Percentiles rank a stretch among this genome's conserved stretches.
Conservation (phyloP, 2,329 filamentous ascomycete genomes). For the Tolypocladium ovalisporum region DNA sequence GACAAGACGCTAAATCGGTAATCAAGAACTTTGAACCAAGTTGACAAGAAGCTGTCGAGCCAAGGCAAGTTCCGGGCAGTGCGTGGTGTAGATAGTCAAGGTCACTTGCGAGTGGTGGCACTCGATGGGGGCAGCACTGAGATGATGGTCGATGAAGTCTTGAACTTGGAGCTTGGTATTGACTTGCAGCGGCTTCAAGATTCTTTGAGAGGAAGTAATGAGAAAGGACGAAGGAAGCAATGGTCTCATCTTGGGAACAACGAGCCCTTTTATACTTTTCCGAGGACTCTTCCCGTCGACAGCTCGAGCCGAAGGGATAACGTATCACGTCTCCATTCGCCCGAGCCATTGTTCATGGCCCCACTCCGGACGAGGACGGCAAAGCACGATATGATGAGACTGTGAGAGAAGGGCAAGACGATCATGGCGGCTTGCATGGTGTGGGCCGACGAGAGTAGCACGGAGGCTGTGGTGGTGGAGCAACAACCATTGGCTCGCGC, state of each 20-base stretch:
- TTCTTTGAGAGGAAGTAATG: constrained; percentile 17
- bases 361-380: constrained; percentile 24
- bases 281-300: constrained; percentile 21
- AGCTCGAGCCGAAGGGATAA: constrained; percentile 28
- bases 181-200: not conserved
- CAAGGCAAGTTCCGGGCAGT: not conserved
- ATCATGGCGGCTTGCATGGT: constrained; percentile 22
- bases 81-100: not conserved
- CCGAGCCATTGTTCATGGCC: constrained; percentile 21
- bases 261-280: constrained; percentile 55
- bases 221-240: constrained; percentile 44
- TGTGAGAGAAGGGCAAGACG: constrained; percentile 16
- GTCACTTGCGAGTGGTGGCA: not conserved
- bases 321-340: constrained; percentile 32
- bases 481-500: constrained; percentile 4
- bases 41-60: constrained; percentile 1
- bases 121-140: not conserved
- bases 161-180: not conserved
- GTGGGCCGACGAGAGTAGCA: constrained; percentile 19
- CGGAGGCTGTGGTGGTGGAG: constrained; percentile 11
- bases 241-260: constrained; percentile 31
- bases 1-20: not conserved
- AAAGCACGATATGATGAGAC: constrained; percentile 17
- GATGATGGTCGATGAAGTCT: not conserved
- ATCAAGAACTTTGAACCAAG: constrained; percentile 3